Base-by-base conservation (phyloP, 2,329 filamentous ascomycete species). In the Fusarium nygamai region DNA sequence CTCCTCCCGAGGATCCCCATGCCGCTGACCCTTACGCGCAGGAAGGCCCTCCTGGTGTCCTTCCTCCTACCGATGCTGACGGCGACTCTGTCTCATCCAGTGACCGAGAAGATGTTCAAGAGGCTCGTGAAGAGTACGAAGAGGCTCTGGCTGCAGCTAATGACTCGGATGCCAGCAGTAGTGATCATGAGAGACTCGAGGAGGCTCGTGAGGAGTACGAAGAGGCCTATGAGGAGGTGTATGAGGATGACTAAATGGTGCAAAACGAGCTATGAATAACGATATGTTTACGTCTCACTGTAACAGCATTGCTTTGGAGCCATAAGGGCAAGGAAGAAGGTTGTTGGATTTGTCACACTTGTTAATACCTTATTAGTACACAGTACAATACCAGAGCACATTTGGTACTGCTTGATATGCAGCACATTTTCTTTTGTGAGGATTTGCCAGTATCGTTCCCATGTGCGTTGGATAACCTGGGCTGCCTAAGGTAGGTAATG, bases 141-240 rank as follows among this genome's bases (percentile, higher is more conserved):
- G 84, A 86, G 72, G 84, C 85, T 8, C 79, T 84, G 17, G 81
- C 80, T 46, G 80, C 73, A 3, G 84, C 83, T 13, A 72, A 76
- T 9, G 83, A 84, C 71, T 86, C 85, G 3, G 81, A 82, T 57
- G 84, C 85, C 24, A 88, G 84, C 80, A 89, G 84, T 74, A 90
- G 87, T 69, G 87, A 88, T 67, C 78, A 83, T 8, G 84, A 90
- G 78, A 85, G 86, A 62, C 79, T 88, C 8, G 85, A 88, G 69
- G 88, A 90, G 78, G 86, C 86, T 4, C 73, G 86, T 54, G 87
- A 89, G 77, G 84, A 84, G 56, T 86, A 86, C 58, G 85, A 87
- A 72, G 86, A 80, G 62, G 14, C 43, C 1, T 78, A 78, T 20
- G 78, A 79, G 61, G 78, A 80, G 43, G 74, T 74, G 16, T 80